A percentile compares a stretch with the other conserved stretches of the same genome.
Evolutionary conservation across 108 stramenopile species (phyloP).

Genomic region (Cylindrotheca closterium): DNA sequence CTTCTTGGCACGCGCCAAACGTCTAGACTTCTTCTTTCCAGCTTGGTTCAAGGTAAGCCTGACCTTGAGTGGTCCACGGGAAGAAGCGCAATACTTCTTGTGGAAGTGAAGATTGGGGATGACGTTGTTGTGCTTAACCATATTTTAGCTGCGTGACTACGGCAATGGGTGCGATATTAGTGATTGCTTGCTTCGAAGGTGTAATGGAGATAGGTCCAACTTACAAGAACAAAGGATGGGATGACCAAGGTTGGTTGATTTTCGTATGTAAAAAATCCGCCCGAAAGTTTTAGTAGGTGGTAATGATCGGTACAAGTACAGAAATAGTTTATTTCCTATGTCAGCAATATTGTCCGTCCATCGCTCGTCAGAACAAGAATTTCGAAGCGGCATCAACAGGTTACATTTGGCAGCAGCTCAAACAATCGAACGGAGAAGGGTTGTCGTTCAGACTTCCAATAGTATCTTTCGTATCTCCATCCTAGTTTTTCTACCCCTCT

Average conservation of each 20-base stretch:
- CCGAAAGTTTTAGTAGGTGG: too few relatives aligned
- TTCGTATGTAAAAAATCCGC: too few relatives aligned
- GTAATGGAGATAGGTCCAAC: too few relatives aligned
- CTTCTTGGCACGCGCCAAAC: slow-evolving; percentile 90
- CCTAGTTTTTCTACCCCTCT: background rate
- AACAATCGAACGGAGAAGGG: background rate
- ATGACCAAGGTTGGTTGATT: too few relatives aligned
- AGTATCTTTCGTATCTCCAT: background rate
- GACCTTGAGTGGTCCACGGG: slow-evolving; percentile 92
- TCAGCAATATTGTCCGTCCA: background rate
- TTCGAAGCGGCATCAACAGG: background rate
- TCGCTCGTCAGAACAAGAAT: background rate
- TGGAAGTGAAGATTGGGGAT: slow-evolving; percentile 98
- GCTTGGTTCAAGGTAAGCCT: slow-evolving; percentile 95
- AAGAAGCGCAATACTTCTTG: slow-evolving; percentile 91
- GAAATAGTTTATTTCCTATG: too few relatives aligned
- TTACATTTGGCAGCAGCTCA: slow-evolving; percentile 19
- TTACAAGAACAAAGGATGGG: background rate
- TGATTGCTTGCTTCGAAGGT: too few relatives aligned
- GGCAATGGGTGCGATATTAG: too few relatives aligned
- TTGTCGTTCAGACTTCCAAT: background rate
- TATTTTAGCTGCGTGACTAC: slow-evolving; percentile 35
- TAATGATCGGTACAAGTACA: too few relatives aligned
- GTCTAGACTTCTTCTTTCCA: slow-evolving; percentile 94
- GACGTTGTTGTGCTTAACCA: slow-evolving; percentile 99